These are phyloP conservation scores for Trichophyton rubrum DNA, from an alignment of 2,329 filamentous ascomycete species.

Conservation along the genomic window DNA sequence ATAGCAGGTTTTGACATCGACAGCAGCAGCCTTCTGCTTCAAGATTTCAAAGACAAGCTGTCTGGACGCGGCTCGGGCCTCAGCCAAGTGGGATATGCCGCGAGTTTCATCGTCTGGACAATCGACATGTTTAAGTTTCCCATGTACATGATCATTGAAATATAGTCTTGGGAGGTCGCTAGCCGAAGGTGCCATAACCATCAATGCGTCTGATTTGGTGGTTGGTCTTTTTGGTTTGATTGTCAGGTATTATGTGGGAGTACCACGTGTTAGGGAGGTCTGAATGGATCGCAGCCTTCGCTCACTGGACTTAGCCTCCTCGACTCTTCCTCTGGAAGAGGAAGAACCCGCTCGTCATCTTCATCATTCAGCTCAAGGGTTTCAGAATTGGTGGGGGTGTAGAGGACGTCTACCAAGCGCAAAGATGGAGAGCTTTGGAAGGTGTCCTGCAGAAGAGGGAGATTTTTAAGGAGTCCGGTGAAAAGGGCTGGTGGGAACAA, in stretches of 20 bases:
- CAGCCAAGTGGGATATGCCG: conserved; percentile 33
- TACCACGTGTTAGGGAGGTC: conserved; percentile 69
- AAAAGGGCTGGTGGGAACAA: conserved; percentile 6
- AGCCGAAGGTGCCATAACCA: conserved; percentile 62
- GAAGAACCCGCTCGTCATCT: conserved; percentile 99
- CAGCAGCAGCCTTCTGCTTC: conserved; percentile 66
- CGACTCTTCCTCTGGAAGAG: conserved; percentile 99
- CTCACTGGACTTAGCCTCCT: conserved; percentile 91
- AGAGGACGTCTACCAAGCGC: conserved; percentile 20
- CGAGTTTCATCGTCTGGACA: conserved; percentile 34
- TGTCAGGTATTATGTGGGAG: not conserved
- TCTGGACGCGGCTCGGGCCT: conserved; percentile 47
- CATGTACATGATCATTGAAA: conserved; percentile 21
- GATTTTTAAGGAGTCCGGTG: conserved; percentile 7
- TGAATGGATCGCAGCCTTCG: conserved; percentile 83
- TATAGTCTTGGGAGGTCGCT: conserved; percentile 41
- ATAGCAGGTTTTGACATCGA: conserved; percentile 79
- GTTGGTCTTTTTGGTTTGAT: not conserved
- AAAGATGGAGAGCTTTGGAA: conserved; percentile 20
- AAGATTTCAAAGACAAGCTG: conserved; percentile 76
- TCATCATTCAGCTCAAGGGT: conserved; percentile 70
- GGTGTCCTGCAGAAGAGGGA: conserved; percentile 8
- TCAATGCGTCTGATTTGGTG: conserved; percentile 18
- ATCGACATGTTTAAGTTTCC: conserved; percentile 22
- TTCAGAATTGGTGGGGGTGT: conserved; percentile 42